Conservation (phyloP, 495 filamentous ascomycete genomes). For the Aspergillus conjunctus region DNA sequence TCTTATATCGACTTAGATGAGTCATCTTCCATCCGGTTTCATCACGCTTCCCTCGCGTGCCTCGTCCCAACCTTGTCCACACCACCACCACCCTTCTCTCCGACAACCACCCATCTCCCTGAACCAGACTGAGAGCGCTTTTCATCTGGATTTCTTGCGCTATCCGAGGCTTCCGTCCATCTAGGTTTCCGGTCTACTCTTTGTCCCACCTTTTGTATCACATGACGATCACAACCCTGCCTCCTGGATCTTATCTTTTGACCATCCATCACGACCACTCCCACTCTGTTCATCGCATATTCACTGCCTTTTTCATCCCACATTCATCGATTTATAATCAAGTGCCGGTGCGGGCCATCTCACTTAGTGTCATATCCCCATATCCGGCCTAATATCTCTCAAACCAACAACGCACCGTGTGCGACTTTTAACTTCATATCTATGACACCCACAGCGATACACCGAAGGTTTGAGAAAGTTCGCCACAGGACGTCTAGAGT, state of each 20-base stretch:
- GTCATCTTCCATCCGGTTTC: conserved; percentile 13
- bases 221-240: conserved; percentile 3
- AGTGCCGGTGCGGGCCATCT: background rate
- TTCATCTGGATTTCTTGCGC: conserved; percentile 48
- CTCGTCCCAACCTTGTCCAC: background rate
- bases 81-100: conserved; percentile 14
- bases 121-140: conserved; percentile 81
- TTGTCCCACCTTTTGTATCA: conserved; percentile 6
- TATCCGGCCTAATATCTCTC: background rate
- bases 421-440: too few species aligned
- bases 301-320: background rate
- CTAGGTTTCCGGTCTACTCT: background rate
- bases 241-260: background rate
- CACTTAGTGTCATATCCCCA: background rate
- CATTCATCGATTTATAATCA: background rate
- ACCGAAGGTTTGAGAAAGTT: too few species aligned
- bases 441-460: too few species aligned
- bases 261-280: background rate
- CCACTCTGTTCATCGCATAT: background rate
- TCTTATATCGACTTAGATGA: conserved; percentile 21
- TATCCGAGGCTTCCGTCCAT: background rate
- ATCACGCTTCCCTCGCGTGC: background rate
- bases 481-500: too few species aligned
- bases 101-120: conserved; percentile 70
- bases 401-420: background rate